Conservation (phyloP, 2,329 filamentous ascomycete genomes). For the Neospermospora avenae region DNA sequence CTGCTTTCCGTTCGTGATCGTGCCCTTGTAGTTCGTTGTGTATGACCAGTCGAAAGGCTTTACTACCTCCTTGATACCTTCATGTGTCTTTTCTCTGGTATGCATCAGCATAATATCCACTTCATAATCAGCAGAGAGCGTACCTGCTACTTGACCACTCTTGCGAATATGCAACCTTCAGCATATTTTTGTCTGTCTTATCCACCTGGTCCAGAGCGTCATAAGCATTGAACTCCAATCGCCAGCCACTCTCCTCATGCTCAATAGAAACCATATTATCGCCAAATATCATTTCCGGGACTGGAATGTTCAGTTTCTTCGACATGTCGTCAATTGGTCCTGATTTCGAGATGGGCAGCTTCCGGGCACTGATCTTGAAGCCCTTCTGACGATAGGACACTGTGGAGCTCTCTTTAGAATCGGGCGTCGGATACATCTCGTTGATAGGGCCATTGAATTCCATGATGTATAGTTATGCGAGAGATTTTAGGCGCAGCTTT, state of each 20-base stretch:
- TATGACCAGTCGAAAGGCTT: constrained; percentile 99
- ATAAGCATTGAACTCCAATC: constrained; percentile 75
- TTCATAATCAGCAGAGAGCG: neutral
- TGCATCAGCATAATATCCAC: neutral
- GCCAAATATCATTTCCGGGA: constrained; percentile 99
- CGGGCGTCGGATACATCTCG: constrained; percentile 54
- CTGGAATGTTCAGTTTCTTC: constrained; percentile 73
- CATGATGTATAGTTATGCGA: constrained; percentile 22
- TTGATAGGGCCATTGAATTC: constrained; percentile 37
- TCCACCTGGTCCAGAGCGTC: constrained; percentile 89
- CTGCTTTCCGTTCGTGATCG: constrained; percentile 42
- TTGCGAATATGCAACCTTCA: constrained; percentile 88
- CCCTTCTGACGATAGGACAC: constrained; percentile 55
- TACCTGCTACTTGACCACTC: constrained; percentile 64
- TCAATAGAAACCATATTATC: constrained; percentile 81
- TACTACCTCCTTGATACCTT: constrained; percentile 88
- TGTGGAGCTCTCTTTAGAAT: constrained; percentile 52
- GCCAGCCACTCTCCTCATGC: constrained; percentile 74
- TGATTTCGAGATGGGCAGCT: constrained; percentile 91
- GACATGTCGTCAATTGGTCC: constrained; percentile 86
- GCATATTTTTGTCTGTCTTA: constrained; percentile 87
- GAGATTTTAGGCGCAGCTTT: neutral
- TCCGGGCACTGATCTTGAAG: constrained; percentile 78
- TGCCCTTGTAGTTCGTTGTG: constrained; percentile 81
- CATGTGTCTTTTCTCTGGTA: constrained; percentile 69